These are phyloP conservation scores for Russula sp. DNA, from an alignment of 768 basidiomycete genomes.

Conservation along the genomic window DNA sequence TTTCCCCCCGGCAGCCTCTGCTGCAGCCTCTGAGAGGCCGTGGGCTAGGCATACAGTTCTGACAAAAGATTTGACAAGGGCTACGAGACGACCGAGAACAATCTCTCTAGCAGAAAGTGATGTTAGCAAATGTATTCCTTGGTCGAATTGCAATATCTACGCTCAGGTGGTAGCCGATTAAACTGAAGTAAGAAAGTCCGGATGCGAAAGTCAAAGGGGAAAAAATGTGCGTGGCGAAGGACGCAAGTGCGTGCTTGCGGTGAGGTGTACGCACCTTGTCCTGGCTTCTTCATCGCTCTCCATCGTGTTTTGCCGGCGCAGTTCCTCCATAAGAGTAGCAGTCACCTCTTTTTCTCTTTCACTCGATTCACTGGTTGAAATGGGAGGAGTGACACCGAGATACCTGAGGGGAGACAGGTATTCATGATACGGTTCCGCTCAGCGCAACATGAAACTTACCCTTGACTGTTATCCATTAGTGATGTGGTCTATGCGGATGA, in stretches of 20 bases:
- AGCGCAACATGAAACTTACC: constrained; percentile 3
- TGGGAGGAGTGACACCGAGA: constrained; percentile 81
- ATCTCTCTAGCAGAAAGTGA: constrained; percentile 59
- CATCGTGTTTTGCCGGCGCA: constrained; percentile 79
- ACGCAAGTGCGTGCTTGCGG: neutral
- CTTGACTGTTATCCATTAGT: constrained; percentile 19
- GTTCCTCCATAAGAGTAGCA: constrained; percentile 81
- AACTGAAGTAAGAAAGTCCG: neutral
- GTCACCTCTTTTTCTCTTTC: constrained; percentile 81
- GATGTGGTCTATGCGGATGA: neutral
- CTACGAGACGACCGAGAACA: constrained; percentile 83
- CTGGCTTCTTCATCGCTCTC: constrained; percentile 85
- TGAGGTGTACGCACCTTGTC: constrained; percentile 52
- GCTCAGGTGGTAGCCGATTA: neutral
- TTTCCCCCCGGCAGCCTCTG: constrained; percentile 89
- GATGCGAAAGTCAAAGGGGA: neutral
- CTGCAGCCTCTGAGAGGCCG: constrained; percentile 84
- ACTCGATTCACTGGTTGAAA: constrained; percentile 70
- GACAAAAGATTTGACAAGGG: constrained; percentile 91
- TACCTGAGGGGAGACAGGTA: constrained; percentile 40
- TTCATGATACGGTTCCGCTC: neutral
- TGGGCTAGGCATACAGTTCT: constrained; percentile 67
- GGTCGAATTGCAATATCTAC: constrained; percentile 8
- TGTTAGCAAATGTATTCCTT: constrained; percentile 15
- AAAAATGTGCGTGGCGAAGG: neutral